Conservation (phyloP, 2,329 filamentous ascomycete species). For the Thelonectria olida region DNA sequence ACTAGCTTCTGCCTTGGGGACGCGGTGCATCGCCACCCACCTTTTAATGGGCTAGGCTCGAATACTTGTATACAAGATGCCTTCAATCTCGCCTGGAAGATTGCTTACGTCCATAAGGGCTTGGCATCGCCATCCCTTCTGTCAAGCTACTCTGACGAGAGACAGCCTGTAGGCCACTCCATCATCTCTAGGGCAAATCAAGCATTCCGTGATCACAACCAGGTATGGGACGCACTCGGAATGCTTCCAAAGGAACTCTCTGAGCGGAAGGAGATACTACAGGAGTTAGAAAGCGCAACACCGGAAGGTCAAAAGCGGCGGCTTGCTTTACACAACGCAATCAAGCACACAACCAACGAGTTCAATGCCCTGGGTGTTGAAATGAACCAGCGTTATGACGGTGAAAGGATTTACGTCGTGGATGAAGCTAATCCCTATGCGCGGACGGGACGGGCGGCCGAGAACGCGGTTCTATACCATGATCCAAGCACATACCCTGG, state of each 20-base stretch:
- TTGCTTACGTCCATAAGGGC: constrained; percentile 53
- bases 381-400: background rate
- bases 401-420: constrained; percentile 46
- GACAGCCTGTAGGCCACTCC: constrained; percentile 58
- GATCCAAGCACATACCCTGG: constrained; percentile 66
- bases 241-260: background rate
- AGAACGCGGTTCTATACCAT: constrained; percentile 53
- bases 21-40: constrained; percentile 66
- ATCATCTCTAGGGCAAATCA: constrained; percentile 67
- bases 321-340: background rate
- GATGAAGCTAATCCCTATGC: constrained; percentile 49
- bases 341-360: background rate
- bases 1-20: constrained; percentile 64
- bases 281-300: background rate
- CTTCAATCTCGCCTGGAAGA: constrained; percentile 65
- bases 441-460: constrained; percentile 30
- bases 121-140: constrained; percentile 50
- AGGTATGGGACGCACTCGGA: constrained; percentile 57
- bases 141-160: constrained; percentile 54
- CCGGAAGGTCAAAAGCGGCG: background rate
- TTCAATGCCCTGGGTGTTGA: background rate
- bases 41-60: constrained; percentile 64
- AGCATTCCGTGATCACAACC: constrained; percentile 60
- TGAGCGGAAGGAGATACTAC: background rate
- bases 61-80: constrained; percentile 69